Base-by-base conservation (phyloP, 768 basidiomycete genomes). In the Tephrocybe sp. region DNA sequence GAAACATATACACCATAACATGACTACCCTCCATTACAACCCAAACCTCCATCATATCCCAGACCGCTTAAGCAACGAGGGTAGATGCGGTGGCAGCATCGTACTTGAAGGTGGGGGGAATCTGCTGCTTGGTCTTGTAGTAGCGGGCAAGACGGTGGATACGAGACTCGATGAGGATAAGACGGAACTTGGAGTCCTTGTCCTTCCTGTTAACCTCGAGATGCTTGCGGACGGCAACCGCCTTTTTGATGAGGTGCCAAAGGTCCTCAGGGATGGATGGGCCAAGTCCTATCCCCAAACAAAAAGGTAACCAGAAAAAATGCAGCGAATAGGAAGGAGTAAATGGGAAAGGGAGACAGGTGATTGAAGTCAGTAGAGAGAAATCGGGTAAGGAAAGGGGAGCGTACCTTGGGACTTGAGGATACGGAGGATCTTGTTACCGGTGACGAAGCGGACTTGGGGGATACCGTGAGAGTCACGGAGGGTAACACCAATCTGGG, bases 161-260 rank as follows among this genome's bases (percentile, higher is more conserved):
- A 63, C 96, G 84, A 61, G 93, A 96, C 82, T 99, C 96, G 80
- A 99, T 96, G 64, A 98, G 78, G 79, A 98, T 98, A 65, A 98
- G 86, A 70, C 95, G 92, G 74, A 80, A 80, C 71, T 79, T 96
- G 72, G 91, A 92, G 82, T 98, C 95, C 81, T 93, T 96, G 83
- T 99, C 96, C 73, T 95, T 96, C 70, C 96, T 87, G 88, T 97
- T 98, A 65, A 82, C 79, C 74, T 97, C 92, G 62, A 99, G 84
- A 75, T 98, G 96, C 82, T 98, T 98, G 75, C 95, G 93, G 67
- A 99, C 93, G 64, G 92, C 81, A 67, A 99, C 94, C 71, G 96
- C 96, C 86, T 98, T 99, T 87, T 98, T 98, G 84, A 98, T 88
- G 73, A 97, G 87, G 83, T 93, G 88, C 89, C 92, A 97, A 57